Conservation (phyloP, 805 yeast genomes). For the Ogataea populi-albae region DNA sequence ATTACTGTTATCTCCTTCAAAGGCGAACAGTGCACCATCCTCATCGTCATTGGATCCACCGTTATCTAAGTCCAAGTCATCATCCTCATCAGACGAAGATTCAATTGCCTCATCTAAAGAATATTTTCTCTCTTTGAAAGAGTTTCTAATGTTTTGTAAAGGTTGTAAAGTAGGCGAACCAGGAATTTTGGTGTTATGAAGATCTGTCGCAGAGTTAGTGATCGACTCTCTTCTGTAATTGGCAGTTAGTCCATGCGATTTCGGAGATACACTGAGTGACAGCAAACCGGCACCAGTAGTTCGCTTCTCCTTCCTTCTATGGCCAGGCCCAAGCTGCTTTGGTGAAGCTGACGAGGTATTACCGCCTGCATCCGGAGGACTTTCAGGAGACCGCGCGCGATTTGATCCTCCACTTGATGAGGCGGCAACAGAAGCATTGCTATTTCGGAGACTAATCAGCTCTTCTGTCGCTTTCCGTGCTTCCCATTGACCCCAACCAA, state of each 20-base stretch:
- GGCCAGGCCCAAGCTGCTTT: too few species aligned
- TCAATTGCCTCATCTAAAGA: constrained; percentile 39
- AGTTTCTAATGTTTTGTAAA: constrained; percentile 29
- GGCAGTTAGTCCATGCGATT: constrained; percentile 6
- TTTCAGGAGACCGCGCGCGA: background rate
- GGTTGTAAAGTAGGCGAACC: constrained; percentile 33
- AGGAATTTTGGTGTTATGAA: constrained; percentile 48
- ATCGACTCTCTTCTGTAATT: constrained; percentile 48
- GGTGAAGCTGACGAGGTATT: too few species aligned
- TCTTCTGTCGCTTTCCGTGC: constrained; percentile 48
- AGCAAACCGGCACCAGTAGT: constrained; percentile 8
- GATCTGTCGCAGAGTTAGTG: constrained; percentile 42
- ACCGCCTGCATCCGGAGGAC: background rate
- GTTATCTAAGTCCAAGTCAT: constrained; percentile 34
- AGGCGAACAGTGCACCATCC: constrained; percentile 31
- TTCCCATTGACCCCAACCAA: constrained; percentile 99
- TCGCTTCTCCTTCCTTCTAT: constrained; percentile 13
- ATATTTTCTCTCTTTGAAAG: constrained; percentile 28
- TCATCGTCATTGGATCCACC: constrained; percentile 37
- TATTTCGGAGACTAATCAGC: constrained; percentile 23
- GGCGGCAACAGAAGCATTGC: constrained; percentile 10
- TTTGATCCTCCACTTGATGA: background rate
- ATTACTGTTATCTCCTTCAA: constrained; percentile 22
- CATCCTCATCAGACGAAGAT: constrained; percentile 39
- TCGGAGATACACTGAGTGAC: constrained; percentile 22